phyloP scores from a whole-genome alignment of 2,329 filamentous ascomycete species.

The Trichophyton mentagrophytes region DNA sequence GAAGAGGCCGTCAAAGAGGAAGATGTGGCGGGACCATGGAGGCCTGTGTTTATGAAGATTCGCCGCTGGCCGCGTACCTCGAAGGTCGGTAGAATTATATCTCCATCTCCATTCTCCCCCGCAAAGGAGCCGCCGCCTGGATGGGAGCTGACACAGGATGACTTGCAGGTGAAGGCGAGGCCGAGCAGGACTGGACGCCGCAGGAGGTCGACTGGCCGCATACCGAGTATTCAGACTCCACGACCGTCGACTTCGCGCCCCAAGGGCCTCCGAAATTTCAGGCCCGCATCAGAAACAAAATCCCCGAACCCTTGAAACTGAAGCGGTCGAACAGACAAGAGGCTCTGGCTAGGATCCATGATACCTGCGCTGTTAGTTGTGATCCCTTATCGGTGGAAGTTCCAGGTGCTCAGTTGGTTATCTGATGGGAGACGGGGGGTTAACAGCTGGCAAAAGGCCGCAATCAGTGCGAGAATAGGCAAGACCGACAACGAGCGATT shows the following conservation, averaged over 20 bases:
- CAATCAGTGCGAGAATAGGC: constrained; percentile 48
- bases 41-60: constrained; percentile 72
- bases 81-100: constrained; percentile 50
- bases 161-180: constrained; percentile 34
- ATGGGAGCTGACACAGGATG: not conserved
- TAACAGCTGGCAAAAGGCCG: constrained; percentile 38
- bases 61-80: constrained; percentile 77
- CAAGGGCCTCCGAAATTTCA: constrained; percentile 38
- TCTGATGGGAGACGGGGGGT: not conserved
- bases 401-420: not conserved
- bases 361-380: constrained; percentile 36
- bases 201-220: constrained; percentile 17
- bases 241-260: constrained; percentile 34
- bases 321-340: constrained; percentile 20
- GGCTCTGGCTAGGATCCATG: constrained; percentile 30
- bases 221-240: constrained; percentile 12
- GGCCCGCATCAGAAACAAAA: constrained; percentile 36
- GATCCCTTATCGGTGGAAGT: not conserved
- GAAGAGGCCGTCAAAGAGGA: not conserved
- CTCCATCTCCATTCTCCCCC: not conserved
- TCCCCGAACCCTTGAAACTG: constrained; percentile 37
- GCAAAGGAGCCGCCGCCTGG: not conserved
- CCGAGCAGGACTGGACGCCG: constrained; percentile 28
- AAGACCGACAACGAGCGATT: constrained; percentile 72
- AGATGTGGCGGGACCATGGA: constrained; percentile 50